Base-by-base conservation (phyloP, 2,329 filamentous ascomycete genomes). In the Alternaria ventricosa region DNA sequence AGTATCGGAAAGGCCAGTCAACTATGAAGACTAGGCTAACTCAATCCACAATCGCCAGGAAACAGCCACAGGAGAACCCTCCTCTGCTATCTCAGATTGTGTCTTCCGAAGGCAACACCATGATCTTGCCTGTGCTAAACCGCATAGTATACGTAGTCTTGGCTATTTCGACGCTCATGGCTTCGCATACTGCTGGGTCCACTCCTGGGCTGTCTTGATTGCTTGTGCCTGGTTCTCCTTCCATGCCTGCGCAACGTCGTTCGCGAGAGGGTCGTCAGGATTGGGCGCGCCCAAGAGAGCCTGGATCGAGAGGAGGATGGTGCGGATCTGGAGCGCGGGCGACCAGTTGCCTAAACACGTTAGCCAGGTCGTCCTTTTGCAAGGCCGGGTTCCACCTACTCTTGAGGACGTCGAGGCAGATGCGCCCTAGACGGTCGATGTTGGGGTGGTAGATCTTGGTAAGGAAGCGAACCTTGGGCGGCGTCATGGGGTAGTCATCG, bases 361-460 rank as follows among this genome's bases (percentile, higher is more conserved):
- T 45, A 64, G 55, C 64, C 44, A 46, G 15, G 2, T 25, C 13
- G 10, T 28, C 20, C 23, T 5, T 7, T 18, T 20, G 27, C 25
- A 30, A 23, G 20, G 25, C 41, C 11, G 30, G n/a, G 36, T 5
- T 20, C 12, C 3, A 70, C 69, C 60, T 84, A 97, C 96, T 97
- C 86, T 99, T 99, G 61, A 99, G 84, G 33, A 99, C 96, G 79
- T 99, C 96, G 54, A 99, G 84, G 79, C 96, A 99, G 82, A 99
- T 99, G 64, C 96, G 92, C 64, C 96, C 96, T 3, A 99, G 89
- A 82, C 96, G 96, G 81, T 99, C 96, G 73, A 99, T 97, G 80
- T 99, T 99, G 56, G 96, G 96, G 81, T 99, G 96, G 83, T 98
- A 99, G 81, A 99, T 98, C 84, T 97, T 97, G 74, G 96, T 99